phyloP scores from a whole-genome alignment of 225 moss, liverwort and hornwort genomes.

The Neckera pumila region DNA sequence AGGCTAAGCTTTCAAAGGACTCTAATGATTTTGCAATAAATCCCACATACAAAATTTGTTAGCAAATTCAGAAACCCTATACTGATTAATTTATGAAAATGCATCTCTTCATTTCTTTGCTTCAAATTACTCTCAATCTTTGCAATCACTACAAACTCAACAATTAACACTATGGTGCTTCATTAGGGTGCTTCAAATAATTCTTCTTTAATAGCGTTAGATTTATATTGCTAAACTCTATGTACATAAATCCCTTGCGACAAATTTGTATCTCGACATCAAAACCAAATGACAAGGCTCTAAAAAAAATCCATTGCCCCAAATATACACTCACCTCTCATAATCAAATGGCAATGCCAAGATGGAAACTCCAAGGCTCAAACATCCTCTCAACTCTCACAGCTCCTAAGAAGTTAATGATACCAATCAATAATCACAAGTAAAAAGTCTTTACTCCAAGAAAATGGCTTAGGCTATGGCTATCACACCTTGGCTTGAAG shows the following conservation, averaged over 20 bases:
- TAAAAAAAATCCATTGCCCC: neutral
- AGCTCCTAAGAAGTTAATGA: neutral
- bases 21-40: neutral
- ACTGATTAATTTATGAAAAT: neutral
- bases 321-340: neutral
- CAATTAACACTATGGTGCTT: neutral
- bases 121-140: neutral
- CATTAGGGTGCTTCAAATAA: neutral
- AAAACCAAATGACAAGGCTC: neutral
- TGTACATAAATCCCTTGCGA: neutral
- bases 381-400: neutral
- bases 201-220: neutral
- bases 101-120: neutral
- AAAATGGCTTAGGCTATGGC: neutral
- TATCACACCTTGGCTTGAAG: neutral
- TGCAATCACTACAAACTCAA: neutral
- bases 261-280: neutral
- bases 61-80: fast-evolving
- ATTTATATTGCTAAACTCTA: neutral
- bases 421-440: neutral
- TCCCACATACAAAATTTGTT: neutral
- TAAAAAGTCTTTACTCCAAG: neutral
- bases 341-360: neutral
- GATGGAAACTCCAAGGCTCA: neutral
- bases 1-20: neutral